A percentile compares a stretch with the other conserved stretches of the same genome.
These are phyloP conservation scores for Aspergillus indologenus DNA, from an alignment of 495 filamentous ascomycete genomes.

Conservation along the genomic window DNA sequence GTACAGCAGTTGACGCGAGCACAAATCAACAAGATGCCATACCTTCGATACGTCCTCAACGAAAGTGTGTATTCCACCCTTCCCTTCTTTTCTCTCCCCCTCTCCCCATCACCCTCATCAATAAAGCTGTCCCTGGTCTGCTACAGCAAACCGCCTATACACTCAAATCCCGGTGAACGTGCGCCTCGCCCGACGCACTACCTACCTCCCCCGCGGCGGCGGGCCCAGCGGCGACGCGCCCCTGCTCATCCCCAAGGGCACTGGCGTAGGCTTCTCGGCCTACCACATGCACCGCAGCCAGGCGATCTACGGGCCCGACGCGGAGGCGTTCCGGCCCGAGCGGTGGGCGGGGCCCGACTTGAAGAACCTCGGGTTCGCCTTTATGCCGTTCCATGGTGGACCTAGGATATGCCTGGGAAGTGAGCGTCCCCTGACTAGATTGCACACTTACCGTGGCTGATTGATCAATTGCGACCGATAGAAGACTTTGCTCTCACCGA, in stretches of 20 bases:
- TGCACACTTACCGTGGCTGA: no score
- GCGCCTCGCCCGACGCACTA: conserved; percentile 63
- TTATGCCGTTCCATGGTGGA: not conserved
- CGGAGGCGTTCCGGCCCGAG: conserved; percentile 5
- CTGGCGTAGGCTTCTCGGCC: not conserved
- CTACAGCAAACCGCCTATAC: conserved; percentile 56
- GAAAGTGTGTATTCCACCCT: conserved; percentile 25
- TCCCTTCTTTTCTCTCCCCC: no score
- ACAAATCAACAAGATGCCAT: conserved; percentile 37
- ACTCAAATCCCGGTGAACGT: conserved; percentile 73
- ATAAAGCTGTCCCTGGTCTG: not conserved
- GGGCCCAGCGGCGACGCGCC: conserved; percentile 35
- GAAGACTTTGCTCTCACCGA: not conserved
- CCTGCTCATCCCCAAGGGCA: not conserved
- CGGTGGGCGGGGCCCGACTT: not conserved
- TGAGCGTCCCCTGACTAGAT: not conserved
- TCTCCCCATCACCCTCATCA: not conserved
- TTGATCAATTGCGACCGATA: no score
- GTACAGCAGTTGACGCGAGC: conserved; percentile 25
- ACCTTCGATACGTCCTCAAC: conserved; percentile 42
- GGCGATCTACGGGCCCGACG: not conserved
- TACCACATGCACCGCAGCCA: conserved; percentile 1
- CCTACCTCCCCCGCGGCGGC: conserved; percentile 67
- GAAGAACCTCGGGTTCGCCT: not conserved
- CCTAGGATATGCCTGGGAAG: conserved; percentile 4